A percentile compares a stretch with the other conserved stretches of the same genome.
These are phyloP conservation scores for Calvatia gigantea DNA, from an alignment of 768 basidiomycete genomes.

Conservation along the genomic window DNA sequence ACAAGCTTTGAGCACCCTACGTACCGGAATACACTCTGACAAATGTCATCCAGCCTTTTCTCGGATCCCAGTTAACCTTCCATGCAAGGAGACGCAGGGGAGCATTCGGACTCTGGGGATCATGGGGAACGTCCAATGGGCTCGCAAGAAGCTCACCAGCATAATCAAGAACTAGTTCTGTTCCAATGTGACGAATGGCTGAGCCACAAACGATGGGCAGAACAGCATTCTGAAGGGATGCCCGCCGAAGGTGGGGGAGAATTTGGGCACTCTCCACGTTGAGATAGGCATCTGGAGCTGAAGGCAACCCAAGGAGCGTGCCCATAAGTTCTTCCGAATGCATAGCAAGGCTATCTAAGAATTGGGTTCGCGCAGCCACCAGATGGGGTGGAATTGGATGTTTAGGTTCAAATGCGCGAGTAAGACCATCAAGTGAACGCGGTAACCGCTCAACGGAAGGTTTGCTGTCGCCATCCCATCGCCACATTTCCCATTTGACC, in stretches of 20 bases:
- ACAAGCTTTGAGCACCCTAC: slow-evolving; percentile 15
- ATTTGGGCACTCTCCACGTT: slow-evolving; percentile 50
- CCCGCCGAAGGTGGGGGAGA: slow-evolving; percentile 61
- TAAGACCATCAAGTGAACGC: slow-evolving; percentile 39
- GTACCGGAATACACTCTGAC: slow-evolving; percentile 85
- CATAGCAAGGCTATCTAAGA: slow-evolving; percentile 80
- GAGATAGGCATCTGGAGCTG: slow-evolving; percentile 63
- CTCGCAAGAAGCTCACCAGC: slow-evolving; percentile 77
- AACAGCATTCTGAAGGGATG: slow-evolving; percentile 61
- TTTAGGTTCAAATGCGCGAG: slow-evolving; percentile 38
- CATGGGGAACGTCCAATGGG: slow-evolving; percentile 61
- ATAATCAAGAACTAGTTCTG: slow-evolving; percentile 78
- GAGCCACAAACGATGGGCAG: slow-evolving; percentile 84
- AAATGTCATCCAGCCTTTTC: slow-evolving; percentile 89
- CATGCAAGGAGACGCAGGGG: slow-evolving; percentile 72
- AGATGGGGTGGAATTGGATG: slow-evolving; percentile 74
- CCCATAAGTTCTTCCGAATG: slow-evolving; percentile 81
- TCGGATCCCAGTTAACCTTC: slow-evolving; percentile 87
- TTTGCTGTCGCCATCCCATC: slow-evolving; percentile 55
- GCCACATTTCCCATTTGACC: slow-evolving; percentile 82
- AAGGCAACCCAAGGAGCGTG: slow-evolving; percentile 51
- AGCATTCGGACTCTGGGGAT: slow-evolving; percentile 38
- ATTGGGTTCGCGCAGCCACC: slow-evolving; percentile 58
- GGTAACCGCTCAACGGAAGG: slow-evolving; percentile 48
- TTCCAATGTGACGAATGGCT: slow-evolving; percentile 78